Evolutionary conservation across 2,329 filamentous ascomycete genomes (phyloP), one percentile per base, ranked within the genome.

Genomic region (Aspergillus sp.): DNA sequence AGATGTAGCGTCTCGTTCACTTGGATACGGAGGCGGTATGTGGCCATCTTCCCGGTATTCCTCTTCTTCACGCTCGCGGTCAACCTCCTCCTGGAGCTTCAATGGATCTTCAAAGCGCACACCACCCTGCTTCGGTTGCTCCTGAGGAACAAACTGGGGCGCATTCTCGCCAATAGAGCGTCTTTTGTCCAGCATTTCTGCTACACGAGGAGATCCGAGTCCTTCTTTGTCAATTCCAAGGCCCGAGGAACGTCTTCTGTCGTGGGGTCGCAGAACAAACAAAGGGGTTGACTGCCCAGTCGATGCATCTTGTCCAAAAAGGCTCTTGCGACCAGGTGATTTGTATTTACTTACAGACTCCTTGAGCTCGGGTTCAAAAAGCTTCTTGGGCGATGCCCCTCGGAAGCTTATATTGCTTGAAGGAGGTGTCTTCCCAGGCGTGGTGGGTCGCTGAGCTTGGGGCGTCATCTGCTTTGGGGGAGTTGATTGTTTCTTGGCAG

Each of bases 151-250:
- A 55, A 90, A 90, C 6, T 76, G 69, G 10, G 72, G 70, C 2
- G 83, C 79, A 19, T 78, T 71, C 34, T 90, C 83, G 19, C 84
- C 79, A 47, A 91, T 84, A 1, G 86, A 90, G 37, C 73, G 76
- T 39, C 88, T 79, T 30, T 82, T 79, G 50, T 87, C 85, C 30
- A 90, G 76, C 29, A 90, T 73, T 27, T 81, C 84, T 19, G 85
- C 76, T 42, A 91, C 78, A 41, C 80, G 81, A 5, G 87, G 88
- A 1, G 88, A 91, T 6, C 88, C 87, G 43, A 90, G 75, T 0
- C 86, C 87, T 49, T 77, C 70, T 50, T 79, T 79, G 54, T 88
- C 86, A 49, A 81, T 78, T 19, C 86, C 85, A 48, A 90, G 59
- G 0, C 85, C 85, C 10, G 84, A 85, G 11, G 83, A 77, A 36